Percentiles rank a stretch among this genome's conserved stretches.
Conservation (phyloP, 1,284 basidiomycete species). For the Xanthoconium separans region DNA sequence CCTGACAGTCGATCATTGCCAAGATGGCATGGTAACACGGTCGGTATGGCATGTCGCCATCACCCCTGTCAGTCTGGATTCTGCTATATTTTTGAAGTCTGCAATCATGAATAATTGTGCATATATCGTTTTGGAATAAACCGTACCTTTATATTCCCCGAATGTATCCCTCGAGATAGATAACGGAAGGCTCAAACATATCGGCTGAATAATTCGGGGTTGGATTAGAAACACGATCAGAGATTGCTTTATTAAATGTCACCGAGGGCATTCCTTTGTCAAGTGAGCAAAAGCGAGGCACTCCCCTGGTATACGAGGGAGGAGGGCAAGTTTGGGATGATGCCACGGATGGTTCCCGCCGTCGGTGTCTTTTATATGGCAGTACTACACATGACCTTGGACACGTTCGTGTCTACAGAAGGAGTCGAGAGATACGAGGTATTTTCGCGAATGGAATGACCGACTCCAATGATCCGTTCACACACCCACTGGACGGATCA, state of each 20-base stretch:
- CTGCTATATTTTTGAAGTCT: background rate
- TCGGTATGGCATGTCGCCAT: background rate
- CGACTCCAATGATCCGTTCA: background rate
- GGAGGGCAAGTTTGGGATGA: background rate
- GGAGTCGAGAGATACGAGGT: background rate
- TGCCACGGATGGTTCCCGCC: too few species aligned
- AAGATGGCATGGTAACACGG: conserved; percentile 31
- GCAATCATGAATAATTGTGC: background rate
- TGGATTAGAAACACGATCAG: background rate
- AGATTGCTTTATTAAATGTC: background rate
- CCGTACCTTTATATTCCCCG: background rate
- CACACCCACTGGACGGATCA: too few species aligned
- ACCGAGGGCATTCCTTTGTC: background rate
- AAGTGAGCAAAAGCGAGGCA: too few species aligned
- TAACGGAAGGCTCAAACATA: background rate
- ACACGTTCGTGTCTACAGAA: too few species aligned
- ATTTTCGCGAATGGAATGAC: conserved; percentile 10
- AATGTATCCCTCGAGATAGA: background rate
- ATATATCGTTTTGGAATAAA: background rate
- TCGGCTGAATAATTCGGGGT: background rate
- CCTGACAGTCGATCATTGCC: conserved; percentile 28
- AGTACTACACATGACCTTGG: background rate
- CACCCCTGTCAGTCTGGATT: background rate
- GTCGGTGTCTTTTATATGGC: background rate
- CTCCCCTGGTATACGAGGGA: too few species aligned